Evolutionary conservation across 2,329 filamentous ascomycete genomes (phyloP).

Genomic region (Parastagonospora avenae): DNA sequence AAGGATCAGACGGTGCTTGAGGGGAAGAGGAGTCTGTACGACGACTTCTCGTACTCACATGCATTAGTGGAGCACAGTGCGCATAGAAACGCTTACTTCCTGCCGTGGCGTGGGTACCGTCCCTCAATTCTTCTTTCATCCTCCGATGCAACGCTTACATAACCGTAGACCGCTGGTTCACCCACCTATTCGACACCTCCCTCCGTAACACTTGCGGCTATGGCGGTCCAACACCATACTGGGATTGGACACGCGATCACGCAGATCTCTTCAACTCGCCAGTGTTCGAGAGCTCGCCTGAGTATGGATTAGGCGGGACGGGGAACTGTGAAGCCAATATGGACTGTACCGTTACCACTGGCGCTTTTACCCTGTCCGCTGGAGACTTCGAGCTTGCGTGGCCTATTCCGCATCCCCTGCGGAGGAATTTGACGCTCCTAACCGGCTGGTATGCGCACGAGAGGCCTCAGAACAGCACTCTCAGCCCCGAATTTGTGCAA

Average conservation of each 20-base stretch:
- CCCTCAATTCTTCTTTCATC: neutral
- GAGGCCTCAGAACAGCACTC: slow-evolving; percentile 3
- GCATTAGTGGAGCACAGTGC: slow-evolving; percentile 6
- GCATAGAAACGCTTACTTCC: slow-evolving; percentile 7
- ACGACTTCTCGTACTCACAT: slow-evolving; percentile 8
- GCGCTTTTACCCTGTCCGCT: slow-evolving; percentile 3
- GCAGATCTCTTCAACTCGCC: slow-evolving; percentile 24
- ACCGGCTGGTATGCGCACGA: slow-evolving; percentile 2
- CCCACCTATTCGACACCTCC: slow-evolving; percentile 5
- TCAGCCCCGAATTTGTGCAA: slow-evolving; percentile 3
- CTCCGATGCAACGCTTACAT: slow-evolving; percentile 5
- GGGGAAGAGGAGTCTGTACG: slow-evolving; percentile 5
- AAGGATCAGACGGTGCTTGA: slow-evolving; percentile 4
- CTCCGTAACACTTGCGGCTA: slow-evolving; percentile 4
- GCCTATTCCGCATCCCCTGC: slow-evolving; percentile 1
- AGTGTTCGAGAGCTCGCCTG: slow-evolving; percentile 22
- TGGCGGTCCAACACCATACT: slow-evolving; percentile 28
- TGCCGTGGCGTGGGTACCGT: slow-evolving; percentile 3
- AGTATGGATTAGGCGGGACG: slow-evolving; percentile 11
- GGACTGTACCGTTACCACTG: slow-evolving; percentile 5
- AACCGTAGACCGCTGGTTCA: slow-evolving; percentile 5
- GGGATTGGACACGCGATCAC: slow-evolving; percentile 44
- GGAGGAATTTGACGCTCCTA: slow-evolving; percentile 5
- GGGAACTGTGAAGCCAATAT: slow-evolving; percentile 4
- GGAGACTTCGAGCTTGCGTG: slow-evolving; percentile 1